These are phyloP conservation scores for Linnemannia exigua DNA, from an alignment of 192 early-diverging fungal species.

Conservation along the genomic window DNA sequence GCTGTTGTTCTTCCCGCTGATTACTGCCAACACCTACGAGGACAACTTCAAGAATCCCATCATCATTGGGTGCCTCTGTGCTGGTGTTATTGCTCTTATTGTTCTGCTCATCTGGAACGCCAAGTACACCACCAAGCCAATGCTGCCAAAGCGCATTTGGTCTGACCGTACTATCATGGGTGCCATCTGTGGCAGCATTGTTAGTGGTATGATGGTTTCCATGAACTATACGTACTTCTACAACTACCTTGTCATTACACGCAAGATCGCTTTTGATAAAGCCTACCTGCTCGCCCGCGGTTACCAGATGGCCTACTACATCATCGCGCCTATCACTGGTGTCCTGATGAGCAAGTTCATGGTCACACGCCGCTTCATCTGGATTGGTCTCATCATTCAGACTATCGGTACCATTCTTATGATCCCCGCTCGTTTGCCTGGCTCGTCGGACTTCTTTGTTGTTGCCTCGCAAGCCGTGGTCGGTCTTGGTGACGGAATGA, in stretches of 20 bases:
- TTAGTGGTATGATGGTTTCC: constrained; percentile 10
- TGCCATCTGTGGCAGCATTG: constrained; percentile 1
- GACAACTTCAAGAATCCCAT: constrained; percentile 17
- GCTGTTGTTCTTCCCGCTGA: constrained; percentile 9
- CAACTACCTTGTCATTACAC: constrained; percentile 16
- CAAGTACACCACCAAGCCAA: constrained; percentile 11
- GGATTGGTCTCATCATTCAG: constrained; percentile 17
- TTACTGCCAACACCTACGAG: constrained; percentile 7
- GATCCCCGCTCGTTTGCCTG: constrained; percentile 25
- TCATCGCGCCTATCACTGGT: constrained; percentile 12
- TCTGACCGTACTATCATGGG: constrained; percentile 19
- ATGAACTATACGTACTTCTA: constrained; percentile 22
- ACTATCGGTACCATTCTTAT: constrained; percentile 12
- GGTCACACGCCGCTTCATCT: constrained; percentile 14
- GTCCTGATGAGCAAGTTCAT: constrained; percentile 13
- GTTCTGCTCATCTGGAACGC: too few species aligned
- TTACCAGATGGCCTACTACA: constrained; percentile 14
- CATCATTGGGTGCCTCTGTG: constrained; percentile 15
- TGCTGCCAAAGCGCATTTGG: constrained; percentile 27
- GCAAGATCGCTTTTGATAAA: not conserved
- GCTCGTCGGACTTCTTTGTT: constrained; percentile 18
- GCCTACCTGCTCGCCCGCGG: constrained; percentile 17
- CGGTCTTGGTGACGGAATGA: constrained; percentile 22
- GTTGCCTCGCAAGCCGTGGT: constrained; percentile 11
- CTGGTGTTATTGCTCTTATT: too few species aligned